These are phyloP conservation scores for Suillus lakei DNA, from an alignment of 768 basidiomycete genomes.

Conservation along the genomic window DNA sequence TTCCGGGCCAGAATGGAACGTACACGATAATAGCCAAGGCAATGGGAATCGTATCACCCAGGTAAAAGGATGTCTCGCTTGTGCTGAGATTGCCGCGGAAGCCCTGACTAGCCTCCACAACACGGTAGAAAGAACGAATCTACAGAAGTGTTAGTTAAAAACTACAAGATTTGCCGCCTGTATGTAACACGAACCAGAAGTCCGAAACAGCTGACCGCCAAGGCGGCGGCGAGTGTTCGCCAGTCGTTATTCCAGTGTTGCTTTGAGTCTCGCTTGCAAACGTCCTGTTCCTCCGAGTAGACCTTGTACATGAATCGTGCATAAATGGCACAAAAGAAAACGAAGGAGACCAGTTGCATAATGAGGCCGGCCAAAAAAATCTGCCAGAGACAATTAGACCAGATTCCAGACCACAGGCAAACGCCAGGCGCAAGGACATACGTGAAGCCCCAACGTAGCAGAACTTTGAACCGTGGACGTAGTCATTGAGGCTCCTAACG, in stretches of 20 bases:
- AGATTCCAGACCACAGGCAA: not conserved
- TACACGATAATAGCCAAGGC: conserved; percentile 63
- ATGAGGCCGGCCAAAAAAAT: conserved; percentile 62
- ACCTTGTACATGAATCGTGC: conserved; percentile 55
- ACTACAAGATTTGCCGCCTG: not conserved
- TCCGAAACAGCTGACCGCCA: conserved; percentile 63
- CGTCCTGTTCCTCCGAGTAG: conserved; percentile 41
- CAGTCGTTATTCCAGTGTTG: conserved; percentile 59
- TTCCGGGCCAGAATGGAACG: conserved; percentile 67
- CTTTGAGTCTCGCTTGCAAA: conserved; percentile 44
- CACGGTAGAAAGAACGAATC: conserved; percentile 70
- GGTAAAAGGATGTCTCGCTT: conserved; percentile 68
- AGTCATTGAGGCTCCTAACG: conserved; percentile 52
- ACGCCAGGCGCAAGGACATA: conserved; percentile 27
- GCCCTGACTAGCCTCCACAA: conserved; percentile 69
- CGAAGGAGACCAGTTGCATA: conserved; percentile 59
- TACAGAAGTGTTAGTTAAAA: conserved; percentile 20
- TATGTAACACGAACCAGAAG: conserved; percentile 53
- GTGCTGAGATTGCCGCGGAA: conserved; percentile 61
- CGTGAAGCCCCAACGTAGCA: conserved; percentile 39
- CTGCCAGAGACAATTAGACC: conserved; percentile 33
- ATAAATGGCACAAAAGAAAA: conserved; percentile 51
- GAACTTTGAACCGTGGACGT: conserved; percentile 40
- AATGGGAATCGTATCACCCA: conserved; percentile 68
- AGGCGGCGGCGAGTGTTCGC: conserved; percentile 54